These are phyloP conservation scores for Dendryphion nanum DNA, from an alignment of 2,329 filamentous ascomycete genomes.

Conservation along the genomic window DNA sequence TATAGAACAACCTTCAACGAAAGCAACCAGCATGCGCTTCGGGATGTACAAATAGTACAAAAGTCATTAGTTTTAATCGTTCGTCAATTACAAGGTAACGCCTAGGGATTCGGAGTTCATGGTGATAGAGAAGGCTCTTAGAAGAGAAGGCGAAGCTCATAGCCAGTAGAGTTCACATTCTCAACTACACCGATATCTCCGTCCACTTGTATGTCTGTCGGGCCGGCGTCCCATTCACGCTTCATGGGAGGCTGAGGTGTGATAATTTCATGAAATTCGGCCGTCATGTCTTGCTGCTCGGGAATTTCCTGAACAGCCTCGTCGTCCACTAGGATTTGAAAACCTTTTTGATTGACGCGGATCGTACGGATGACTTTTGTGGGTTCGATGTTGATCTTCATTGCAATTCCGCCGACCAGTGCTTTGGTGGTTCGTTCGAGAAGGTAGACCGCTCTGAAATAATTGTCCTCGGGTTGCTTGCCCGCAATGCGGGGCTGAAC, in stretches of 20 bases:
- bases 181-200: slow-evolving; percentile 45
- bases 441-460: slow-evolving; percentile 86
- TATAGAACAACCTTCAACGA: too few relatives aligned
- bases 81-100: slow-evolving; percentile 5
- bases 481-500: slow-evolving; percentile 59
- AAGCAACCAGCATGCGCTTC: slow-evolving; percentile 18
- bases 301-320: slow-evolving; percentile 79
- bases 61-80: slow-evolving; percentile 28
- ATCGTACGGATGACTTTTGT: slow-evolving; percentile 69
- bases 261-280: slow-evolving; percentile 66
- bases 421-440: slow-evolving; percentile 73
- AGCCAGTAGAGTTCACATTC: slow-evolving; percentile 46
- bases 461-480: slow-evolving; percentile 53
- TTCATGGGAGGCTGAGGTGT: slow-evolving; percentile 45
- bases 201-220: slow-evolving; percentile 49
- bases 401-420: slow-evolving; percentile 68
- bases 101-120: slow-evolving; percentile 3
- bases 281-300: slow-evolving; percentile 87
- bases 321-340: slow-evolving; percentile 86
- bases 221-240: slow-evolving; percentile 54
- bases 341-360: slow-evolving; percentile 68
- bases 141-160: slow-evolving; percentile 51
- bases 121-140: slow-evolving; percentile 18
- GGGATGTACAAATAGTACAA: slow-evolving; percentile 29
- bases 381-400: slow-evolving; percentile 79